Evolutionary conservation across 2,329 filamentous ascomycete genomes (phyloP).

Genomic region (Fusarium euwallaceae): DNA sequence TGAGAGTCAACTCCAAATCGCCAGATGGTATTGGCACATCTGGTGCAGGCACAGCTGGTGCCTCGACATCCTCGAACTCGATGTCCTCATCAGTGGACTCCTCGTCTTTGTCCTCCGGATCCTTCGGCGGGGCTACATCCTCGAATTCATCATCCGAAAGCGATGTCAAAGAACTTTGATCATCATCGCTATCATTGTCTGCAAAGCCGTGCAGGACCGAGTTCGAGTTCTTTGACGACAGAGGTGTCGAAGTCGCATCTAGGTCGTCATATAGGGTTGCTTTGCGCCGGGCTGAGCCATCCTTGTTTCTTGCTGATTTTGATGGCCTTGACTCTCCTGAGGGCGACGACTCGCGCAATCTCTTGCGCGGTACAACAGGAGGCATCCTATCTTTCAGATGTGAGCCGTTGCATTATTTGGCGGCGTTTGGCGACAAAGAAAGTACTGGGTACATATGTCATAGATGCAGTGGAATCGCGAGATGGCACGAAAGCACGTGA

Average conservation of each 20-base stretch:
- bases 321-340: constrained; percentile 43
- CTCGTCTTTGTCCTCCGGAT: constrained; percentile 51
- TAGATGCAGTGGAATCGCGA: constrained; percentile 26
- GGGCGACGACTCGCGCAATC: constrained; percentile 64
- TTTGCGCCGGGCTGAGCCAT: constrained; percentile 57
- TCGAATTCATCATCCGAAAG: constrained; percentile 70
- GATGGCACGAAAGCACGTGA: constrained; percentile 40
- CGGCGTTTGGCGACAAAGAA: background rate
- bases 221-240: constrained; percentile 58
- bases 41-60: constrained; percentile 67
- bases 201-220: constrained; percentile 59
- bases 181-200: constrained; percentile 52
- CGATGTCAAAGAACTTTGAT: constrained; percentile 64
- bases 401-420: constrained; percentile 29
- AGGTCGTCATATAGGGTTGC: constrained; percentile 72
- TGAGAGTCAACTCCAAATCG: constrained; percentile 81
- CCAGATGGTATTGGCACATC: constrained; percentile 67
- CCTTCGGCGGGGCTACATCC: constrained; percentile 57
- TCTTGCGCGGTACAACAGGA: constrained; percentile 76
- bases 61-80: constrained; percentile 73
- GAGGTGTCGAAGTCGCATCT: constrained; percentile 62
- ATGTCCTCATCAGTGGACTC: constrained; percentile 59
- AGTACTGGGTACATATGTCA: constrained; percentile 27
- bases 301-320: constrained; percentile 45
- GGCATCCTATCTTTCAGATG: constrained; percentile 66